phyloP scores from a whole-genome alignment of 208 protist species.

The Angomonas desouzai region DNA sequence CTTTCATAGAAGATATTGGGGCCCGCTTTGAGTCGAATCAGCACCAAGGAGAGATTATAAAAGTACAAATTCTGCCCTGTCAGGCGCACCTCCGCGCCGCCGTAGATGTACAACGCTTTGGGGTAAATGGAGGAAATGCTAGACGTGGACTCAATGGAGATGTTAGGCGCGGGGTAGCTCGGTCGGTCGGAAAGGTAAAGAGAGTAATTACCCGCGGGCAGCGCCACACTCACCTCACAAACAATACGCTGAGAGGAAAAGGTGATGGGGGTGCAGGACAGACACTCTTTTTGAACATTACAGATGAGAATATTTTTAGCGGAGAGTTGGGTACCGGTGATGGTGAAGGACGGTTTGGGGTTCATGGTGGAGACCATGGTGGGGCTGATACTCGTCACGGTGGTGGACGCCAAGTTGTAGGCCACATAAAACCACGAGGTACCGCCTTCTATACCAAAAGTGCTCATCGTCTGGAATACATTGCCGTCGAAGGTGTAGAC shows the following conservation, averaged over 20 bases:
- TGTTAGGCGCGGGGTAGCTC: slow-evolving; percentile 16
- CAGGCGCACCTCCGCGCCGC: slow-evolving; percentile 17
- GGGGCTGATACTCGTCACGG: slow-evolving; percentile 19
- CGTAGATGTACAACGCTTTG: slow-evolving; percentile 27
- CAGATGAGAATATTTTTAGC: slow-evolving; percentile 28
- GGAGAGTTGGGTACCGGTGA: slow-evolving; percentile 17
- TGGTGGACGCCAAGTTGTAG: slow-evolving; percentile 15
- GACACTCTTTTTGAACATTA: slow-evolving; percentile 9
- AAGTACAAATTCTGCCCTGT: not conserved
- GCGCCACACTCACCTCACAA: slow-evolving; percentile 16
- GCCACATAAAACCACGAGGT: slow-evolving; percentile 20
- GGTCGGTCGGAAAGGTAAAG: slow-evolving; percentile 26
- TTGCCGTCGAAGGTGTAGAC: slow-evolving; percentile 13
- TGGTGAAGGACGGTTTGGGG: slow-evolving; percentile 18
- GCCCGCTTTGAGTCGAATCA: not conserved
- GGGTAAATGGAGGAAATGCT: slow-evolving; percentile 11
- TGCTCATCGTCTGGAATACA: slow-evolving; percentile 28
- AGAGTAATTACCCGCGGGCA: slow-evolving; percentile 17
- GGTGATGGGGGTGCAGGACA: slow-evolving; percentile 19
- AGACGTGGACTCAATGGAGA: slow-evolving; percentile 17
- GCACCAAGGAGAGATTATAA: not conserved
- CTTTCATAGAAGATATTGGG: not conserved
- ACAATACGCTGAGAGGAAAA: slow-evolving; percentile 19
- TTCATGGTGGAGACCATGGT: slow-evolving; percentile 26
- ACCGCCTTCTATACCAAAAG: slow-evolving; percentile 9